Evolutionary conservation across 2,329 filamentous ascomycete genomes (phyloP), one percentile per base, ranked within the genome.

Genomic region (Hymenoscyphus salicellus): DNA sequence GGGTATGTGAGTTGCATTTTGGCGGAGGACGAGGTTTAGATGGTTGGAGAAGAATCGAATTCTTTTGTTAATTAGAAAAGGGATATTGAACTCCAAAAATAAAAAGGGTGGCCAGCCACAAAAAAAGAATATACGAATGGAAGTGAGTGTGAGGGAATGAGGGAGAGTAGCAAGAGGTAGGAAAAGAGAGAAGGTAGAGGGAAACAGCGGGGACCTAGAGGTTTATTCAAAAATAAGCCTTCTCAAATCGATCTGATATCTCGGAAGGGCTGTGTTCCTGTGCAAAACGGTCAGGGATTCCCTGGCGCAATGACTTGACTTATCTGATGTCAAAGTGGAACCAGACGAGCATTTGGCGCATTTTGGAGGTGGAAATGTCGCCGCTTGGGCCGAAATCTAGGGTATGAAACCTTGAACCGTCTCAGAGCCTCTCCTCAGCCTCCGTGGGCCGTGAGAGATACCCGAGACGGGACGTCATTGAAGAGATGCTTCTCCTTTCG

Each of bases 61-160:
- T 33, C 16, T 23, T 33, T 32, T 23, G n/a, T 59, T 41, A 49
- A 60, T 49, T 26, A 38, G 5, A 56, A 55, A 32, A 11, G 6
- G 58, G 26, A 61, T 55, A 58, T 10, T 28, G 43, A 32, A 43
- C 4, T 56, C n/a, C n/a, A 32, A 60, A 10, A n/a, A 32, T 17
- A 58, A 20, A 66, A 49, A 61, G 49, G 30, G 58, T 64, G 64
- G 64, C 64, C 64, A 60, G 64, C 64, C 62, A 64, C 64, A 23
- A 62, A 61, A 38, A 20, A 61, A 55, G 41, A 58, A 41, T 60
- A 28, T 11, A 30, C 43, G 58, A 64, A 61, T 55, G 49, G 58
- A 61, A 61, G 58, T 16, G 58, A 64, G 43, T 32, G 43, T 16
- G 55, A 26, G 10, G 38, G 16, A 63, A 28, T 23, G 23, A 43